Percentiles rank a stretch among this genome's conserved stretches.
These are phyloP conservation scores for Rasamsonia emersonii DNA, from an alignment of 2,329 filamentous ascomycete genomes.

Conservation along the genomic window DNA sequence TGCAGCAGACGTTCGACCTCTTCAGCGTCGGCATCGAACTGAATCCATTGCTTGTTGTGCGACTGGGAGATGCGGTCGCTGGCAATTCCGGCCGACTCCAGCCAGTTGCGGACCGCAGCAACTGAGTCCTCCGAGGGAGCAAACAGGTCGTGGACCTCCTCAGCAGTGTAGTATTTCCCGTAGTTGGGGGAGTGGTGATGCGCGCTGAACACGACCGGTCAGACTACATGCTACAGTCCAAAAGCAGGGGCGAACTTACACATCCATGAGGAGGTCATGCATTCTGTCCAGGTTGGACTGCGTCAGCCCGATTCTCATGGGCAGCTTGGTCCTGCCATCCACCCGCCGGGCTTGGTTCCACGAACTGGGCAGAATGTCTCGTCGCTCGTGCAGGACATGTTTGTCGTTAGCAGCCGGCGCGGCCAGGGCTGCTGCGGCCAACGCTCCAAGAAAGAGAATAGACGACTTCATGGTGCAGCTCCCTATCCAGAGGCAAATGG, in stretches of 20 bases:
- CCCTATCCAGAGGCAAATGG: no score
- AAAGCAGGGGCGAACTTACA: conserved; percentile 15
- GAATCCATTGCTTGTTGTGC: conserved; percentile 30
- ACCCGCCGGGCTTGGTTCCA: conserved; percentile 20
- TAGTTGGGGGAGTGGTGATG: conserved; percentile 29
- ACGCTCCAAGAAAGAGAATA: conserved; percentile 15
- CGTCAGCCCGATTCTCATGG: conserved; percentile 9
- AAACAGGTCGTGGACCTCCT: conserved; percentile 28
- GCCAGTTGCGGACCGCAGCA: conserved; percentile 20
- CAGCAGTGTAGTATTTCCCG: conserved; percentile 22
- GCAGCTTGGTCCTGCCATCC: conserved; percentile 13
- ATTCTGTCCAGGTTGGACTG: conserved; percentile 21
- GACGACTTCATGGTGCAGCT: conserved; percentile 17
- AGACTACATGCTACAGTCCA: neutral
- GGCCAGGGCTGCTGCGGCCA: conserved; percentile 13
- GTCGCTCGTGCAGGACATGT: conserved; percentile 24
- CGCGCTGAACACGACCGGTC: conserved; percentile 16
- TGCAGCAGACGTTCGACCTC: conserved; percentile 31
- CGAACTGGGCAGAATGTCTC: conserved; percentile 16
- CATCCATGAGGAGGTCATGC: conserved; percentile 23
- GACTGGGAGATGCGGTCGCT: conserved; percentile 19
- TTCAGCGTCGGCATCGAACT: conserved; percentile 29
- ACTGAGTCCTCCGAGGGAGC: conserved; percentile 22
- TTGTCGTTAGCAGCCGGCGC: conserved; percentile 13
- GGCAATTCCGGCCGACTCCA: conserved; percentile 18